Percentiles rank a stretch among this genome's conserved stretches.
phyloP scores from a whole-genome alignment of 1,284 basidiomycete genomes.

The Taiwanofungus camphoratus region DNA sequence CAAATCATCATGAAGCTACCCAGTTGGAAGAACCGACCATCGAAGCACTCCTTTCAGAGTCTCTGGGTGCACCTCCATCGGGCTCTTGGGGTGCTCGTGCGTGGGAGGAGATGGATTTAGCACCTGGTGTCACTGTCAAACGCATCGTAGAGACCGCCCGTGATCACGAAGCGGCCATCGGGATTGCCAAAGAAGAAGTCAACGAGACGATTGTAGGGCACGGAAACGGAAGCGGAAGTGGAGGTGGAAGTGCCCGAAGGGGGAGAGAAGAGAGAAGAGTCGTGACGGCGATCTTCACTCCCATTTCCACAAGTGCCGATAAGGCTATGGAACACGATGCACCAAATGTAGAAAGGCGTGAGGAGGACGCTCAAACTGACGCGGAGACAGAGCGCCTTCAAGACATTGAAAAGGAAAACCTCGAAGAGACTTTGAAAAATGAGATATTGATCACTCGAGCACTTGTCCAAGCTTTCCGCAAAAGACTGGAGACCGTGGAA shows the following conservation, averaged over 20 bases:
- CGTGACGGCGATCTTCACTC: slow-evolving; percentile 29
- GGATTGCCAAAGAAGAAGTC: slow-evolving; percentile 62
- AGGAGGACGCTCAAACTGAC: slow-evolving; percentile 1
- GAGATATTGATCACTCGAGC: slow-evolving; percentile 23
- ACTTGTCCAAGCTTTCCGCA: slow-evolving; percentile 23
- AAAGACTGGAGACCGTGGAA: slow-evolving; percentile 24
- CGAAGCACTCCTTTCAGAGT: slow-evolving; percentile 37
- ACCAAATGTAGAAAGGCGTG: slow-evolving; percentile 6
- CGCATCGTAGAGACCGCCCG: slow-evolving; percentile 14
- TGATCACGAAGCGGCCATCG: slow-evolving; percentile 10
- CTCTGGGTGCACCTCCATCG: slow-evolving; percentile 9
- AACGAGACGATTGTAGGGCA: slow-evolving; percentile 34
- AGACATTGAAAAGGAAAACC: background rate
- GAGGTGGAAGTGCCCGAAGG: slow-evolving; percentile 18
- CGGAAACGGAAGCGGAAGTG: slow-evolving; percentile 12
- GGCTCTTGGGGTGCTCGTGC: slow-evolving; percentile 36
- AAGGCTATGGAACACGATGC: background rate
- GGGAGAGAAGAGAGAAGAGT: slow-evolving; percentile 24
- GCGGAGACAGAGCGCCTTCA: background rate
- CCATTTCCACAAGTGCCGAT: slow-evolving; percentile 1
- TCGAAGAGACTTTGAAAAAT: slow-evolving; percentile 15
- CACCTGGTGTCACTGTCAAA: slow-evolving; percentile 34
- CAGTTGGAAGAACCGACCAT: slow-evolving; percentile 40
- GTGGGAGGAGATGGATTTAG: slow-evolving; percentile 36
- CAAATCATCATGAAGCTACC: slow-evolving; percentile 7